These are phyloP conservation scores for Hanseniaspora singularis DNA, from an alignment of 805 yeast species.

Conservation along the genomic window DNA sequence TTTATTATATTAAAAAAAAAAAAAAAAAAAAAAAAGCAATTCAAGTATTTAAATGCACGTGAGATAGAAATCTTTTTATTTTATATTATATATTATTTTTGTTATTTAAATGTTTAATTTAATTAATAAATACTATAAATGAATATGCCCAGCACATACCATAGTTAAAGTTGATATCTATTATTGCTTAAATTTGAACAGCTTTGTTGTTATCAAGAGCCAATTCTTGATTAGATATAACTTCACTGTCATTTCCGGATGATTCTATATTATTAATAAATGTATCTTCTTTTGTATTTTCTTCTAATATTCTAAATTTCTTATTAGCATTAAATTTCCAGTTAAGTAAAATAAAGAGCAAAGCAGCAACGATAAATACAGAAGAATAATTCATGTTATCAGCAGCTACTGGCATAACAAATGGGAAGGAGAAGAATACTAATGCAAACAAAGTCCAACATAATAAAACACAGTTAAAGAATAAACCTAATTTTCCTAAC, in stretches of 20 bases:
- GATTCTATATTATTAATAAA: slow-evolving; percentile 15
- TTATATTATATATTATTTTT: no score
- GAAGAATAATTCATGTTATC: slow-evolving; percentile 58
- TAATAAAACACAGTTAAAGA: slow-evolving; percentile 40
- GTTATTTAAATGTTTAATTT: no score
- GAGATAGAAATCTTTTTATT: no score
- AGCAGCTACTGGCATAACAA: slow-evolving; percentile 46
- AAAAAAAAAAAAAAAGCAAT: no score
- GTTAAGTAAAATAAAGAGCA: slow-evolving; percentile 36
- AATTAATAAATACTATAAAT: no score
- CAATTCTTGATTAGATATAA: background rate
- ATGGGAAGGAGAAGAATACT: slow-evolving; percentile 55
- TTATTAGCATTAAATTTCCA: slow-evolving; percentile 38
- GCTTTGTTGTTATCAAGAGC: background rate
- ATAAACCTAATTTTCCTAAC: slow-evolving; percentile 44
- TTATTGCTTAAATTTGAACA: no score
- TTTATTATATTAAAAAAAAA: no score
- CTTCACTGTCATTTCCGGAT: slow-evolving; percentile 13
- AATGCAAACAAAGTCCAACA: slow-evolving; percentile 49
- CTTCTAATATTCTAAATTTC: slow-evolving; percentile 26
- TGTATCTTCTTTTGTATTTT: slow-evolving; percentile 19
- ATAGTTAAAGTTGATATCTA: background rate
- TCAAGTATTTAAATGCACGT: no score
- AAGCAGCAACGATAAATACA: slow-evolving; percentile 42
- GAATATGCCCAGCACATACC: background rate